Conservation (phyloP, 2,329 filamentous ascomycete species). For the Colletotrichum liriopes region DNA sequence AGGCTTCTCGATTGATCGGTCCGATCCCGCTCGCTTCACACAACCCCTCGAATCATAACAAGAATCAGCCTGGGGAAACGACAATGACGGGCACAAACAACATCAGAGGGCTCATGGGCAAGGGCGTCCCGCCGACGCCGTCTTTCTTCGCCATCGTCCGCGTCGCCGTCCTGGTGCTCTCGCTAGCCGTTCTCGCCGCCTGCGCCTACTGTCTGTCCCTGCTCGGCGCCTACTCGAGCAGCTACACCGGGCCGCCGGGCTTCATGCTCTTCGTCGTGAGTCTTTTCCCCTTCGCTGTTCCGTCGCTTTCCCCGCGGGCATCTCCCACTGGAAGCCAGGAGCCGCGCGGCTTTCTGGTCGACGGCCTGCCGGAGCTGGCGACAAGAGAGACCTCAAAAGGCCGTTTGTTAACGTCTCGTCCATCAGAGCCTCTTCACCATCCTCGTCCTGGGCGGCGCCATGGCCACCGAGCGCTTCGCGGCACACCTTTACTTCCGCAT, state of each 20-base stretch:
- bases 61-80: neutral
- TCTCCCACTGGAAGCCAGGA: neutral
- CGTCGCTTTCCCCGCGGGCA: neutral
- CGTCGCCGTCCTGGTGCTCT: constrained; percentile 56
- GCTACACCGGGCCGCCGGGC: constrained; percentile 54
- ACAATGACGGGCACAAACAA: constrained; percentile 22
- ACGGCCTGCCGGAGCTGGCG: neutral
- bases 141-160: constrained; percentile 56
- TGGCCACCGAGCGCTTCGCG: constrained; percentile 55
- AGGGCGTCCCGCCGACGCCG: constrained; percentile 56
- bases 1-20: neutral
- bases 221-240: constrained; percentile 47
- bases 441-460: constrained; percentile 57
- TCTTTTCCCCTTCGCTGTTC: constrained; percentile 23
- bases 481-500: constrained; percentile 58
- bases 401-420: constrained; percentile 11
- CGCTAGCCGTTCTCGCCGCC: constrained; percentile 57
- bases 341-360: neutral
- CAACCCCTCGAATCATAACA: neutral
- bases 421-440: constrained; percentile 58
- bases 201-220: constrained; percentile 59
- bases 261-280: constrained; percentile 66
- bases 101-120: constrained; percentile 52
- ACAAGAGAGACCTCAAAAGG: neutral
- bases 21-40: neutral